Base-by-base conservation (phyloP, 2,329 filamentous ascomycete genomes). In the Penicillium sp. region DNA sequence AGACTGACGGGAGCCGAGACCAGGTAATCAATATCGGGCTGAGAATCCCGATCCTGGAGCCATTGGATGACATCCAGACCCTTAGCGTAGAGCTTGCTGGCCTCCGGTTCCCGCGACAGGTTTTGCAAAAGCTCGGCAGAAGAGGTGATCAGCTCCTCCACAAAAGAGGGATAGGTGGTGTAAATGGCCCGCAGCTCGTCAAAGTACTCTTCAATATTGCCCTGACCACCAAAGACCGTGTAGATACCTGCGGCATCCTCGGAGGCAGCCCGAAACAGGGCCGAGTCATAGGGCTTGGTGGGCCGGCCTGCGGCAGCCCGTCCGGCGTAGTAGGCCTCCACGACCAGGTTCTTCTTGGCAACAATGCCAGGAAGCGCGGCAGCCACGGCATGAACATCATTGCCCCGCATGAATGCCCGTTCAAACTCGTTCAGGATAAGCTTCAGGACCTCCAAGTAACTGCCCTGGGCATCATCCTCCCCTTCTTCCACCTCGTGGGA, bases 181-280 rank as follows among this genome's bases (percentile, higher is more conserved):
- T 93, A 93, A 55, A 97, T 85, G 73, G 96, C 89, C 54, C 94
- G 87, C 59, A 99, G 84, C 79, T 99, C 94, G 65, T 99, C 93
- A 69, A 99, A 99, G 78, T 99, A 99, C 78, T 99, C 95, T 77
- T 99, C 93, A 61, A 99, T 97, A 76, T 99, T 99, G 67, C 94
- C 94, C 75, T 99, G 94, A 6, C 94, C 94, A 57, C 94, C 94
- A 65, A 97, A 96, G 59, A 99, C 92, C 62, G 88, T 92, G 79
- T 96, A 99, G 57, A 99, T 85, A 66, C 85, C 88, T 52, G 92
- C 92, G 53, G 87, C 86, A 59, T 85, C 88, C 60, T 97, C 92
- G 45, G 89, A 87, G 9, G 91, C 91, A 49, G 94, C 93, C 64
- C 94, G 85, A 70, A 97, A 85, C 45, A 99, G 83, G 33, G 94